Percentiles rank a stretch among this genome's conserved stretches.
Evolutionary conservation across 805 yeast species (phyloP).

Genomic region (Diddensiella caesifluorescens): DNA sequence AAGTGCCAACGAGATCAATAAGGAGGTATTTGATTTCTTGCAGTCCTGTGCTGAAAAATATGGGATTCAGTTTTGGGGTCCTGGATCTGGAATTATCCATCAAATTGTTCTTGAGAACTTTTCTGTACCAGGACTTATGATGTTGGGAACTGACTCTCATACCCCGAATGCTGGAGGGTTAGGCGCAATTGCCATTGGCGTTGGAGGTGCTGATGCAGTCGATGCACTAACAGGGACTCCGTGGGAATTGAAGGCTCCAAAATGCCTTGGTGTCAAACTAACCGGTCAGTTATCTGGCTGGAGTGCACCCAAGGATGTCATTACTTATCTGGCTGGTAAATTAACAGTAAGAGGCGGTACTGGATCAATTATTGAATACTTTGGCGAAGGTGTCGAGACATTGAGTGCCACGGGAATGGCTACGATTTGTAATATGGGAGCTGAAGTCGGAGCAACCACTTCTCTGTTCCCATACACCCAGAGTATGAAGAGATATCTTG

Average conservation of each 20-base stretch:
- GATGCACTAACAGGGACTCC: conserved; percentile 96
- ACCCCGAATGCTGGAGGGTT: conserved; percentile 99
- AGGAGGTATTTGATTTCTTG: conserved; percentile 93
- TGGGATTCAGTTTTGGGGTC: conserved; percentile 98
- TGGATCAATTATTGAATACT: conserved; percentile 92
- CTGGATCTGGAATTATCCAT: conserved; percentile 98
- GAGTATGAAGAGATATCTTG: conserved; percentile 70
- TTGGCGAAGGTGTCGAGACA: conserved; percentile 86
- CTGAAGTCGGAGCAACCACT: conserved; percentile 98
- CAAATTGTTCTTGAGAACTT: conserved; percentile 96
- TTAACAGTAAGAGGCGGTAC: conserved; percentile 98
- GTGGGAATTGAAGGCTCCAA: conserved; percentile 98
- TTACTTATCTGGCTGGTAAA: conserved; percentile 84
- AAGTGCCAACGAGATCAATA: conserved; percentile 76
- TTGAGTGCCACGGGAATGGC: conserved; percentile 99
- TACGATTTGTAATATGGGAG: conserved; percentile 99
- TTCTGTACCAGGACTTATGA: conserved; percentile 93
- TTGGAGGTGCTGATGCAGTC: conserved; percentile 99
- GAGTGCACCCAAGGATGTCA: conserved; percentile 97
- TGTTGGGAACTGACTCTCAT: conserved; percentile 98
- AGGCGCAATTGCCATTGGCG: conserved; percentile 98
- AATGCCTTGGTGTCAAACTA: conserved; percentile 86
- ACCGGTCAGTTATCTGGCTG: conserved; percentile 88
- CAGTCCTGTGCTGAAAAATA: conserved; percentile 90
- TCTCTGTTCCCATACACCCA: conserved; percentile 93